Evolutionary conservation across 345 rosid genomes (phyloP).

Genomic region (Citrus maxima): DNA sequence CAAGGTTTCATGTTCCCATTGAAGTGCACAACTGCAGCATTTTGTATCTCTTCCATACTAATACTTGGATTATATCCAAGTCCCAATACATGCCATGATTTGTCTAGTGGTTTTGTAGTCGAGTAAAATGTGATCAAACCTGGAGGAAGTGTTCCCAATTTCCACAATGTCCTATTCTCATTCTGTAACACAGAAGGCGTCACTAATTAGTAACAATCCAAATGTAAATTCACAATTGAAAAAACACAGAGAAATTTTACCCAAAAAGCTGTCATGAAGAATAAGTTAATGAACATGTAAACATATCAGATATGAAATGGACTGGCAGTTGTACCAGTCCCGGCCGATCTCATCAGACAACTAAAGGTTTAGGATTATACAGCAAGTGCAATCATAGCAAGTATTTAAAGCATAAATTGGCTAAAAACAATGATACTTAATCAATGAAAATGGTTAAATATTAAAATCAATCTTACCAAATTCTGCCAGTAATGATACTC

Average conservation of each 20-base stretch:
- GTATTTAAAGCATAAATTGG: neutral
- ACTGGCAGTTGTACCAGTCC: neutral
- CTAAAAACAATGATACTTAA: neutral
- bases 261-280: neutral
- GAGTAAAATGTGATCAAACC: slow-evolving; percentile 95
- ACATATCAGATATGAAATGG: neutral
- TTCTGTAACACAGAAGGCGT: slow-evolving; percentile 50
- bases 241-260: neutral
- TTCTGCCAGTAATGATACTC: slow-evolving; percentile 99
- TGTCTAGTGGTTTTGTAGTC: slow-evolving; percentile 88
- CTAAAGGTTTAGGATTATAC: neutral
- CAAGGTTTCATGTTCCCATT: slow-evolving; percentile 98
- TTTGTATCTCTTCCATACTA: slow-evolving; percentile 80
- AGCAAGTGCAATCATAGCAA: neutral
- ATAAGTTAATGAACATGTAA: neutral
- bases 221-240: neutral
- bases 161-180: slow-evolving; percentile 91
- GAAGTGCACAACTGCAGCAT: slow-evolving; percentile 94
- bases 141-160: slow-evolving; percentile 87
- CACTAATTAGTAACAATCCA: slow-evolving; percentile 1
- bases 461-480: slow-evolving; percentile 46
- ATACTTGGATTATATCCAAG: slow-evolving; percentile 96
- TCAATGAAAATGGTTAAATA: neutral
- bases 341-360: neutral
- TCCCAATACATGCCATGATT: slow-evolving; percentile 97